phyloP scores from a whole-genome alignment of 2,329 filamentous ascomycete genomes.

The Calonectria naviculata region DNA sequence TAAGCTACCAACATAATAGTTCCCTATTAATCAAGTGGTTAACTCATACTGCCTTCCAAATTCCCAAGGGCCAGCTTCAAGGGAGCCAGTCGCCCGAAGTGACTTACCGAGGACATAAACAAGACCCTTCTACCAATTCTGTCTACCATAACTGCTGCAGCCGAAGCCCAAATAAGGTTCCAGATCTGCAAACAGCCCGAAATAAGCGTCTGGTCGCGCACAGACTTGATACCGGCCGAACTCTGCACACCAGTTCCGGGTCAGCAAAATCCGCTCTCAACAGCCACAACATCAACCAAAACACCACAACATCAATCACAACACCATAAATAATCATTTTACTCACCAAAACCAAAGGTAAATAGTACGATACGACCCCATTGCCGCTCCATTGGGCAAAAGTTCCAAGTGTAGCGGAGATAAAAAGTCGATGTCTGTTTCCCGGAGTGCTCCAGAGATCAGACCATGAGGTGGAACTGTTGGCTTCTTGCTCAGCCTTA shows the following conservation, averaged over 20 bases:
- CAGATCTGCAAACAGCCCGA: conserved; percentile 12
- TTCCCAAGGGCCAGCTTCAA: not conserved
- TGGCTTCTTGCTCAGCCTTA: conserved; percentile 42
- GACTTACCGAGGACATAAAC: conserved; percentile 12
- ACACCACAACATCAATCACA: no score
- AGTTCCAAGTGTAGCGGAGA: conserved; percentile 38
- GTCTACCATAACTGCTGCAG: conserved; percentile 7
- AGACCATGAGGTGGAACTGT: conserved; percentile 32
- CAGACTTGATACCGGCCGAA: conserved; percentile 46
- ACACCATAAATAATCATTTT: not conserved
- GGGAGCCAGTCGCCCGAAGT: not conserved
- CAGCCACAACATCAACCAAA: no score
- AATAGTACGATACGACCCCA: conserved; percentile 52
- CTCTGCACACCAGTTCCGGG: conserved; percentile 10
- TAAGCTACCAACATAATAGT: conserved; percentile 15
- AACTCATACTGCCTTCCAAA: not conserved
- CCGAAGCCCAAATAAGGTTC: conserved; percentile 14
- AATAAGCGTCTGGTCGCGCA: conserved; percentile 38
- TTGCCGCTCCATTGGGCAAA: conserved; percentile 42
- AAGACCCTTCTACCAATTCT: conserved; percentile 3
- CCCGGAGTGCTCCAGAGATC: conserved; percentile 37
- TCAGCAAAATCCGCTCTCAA: not conserved
- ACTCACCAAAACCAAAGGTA: conserved; percentile 46
- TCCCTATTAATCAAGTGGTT: not conserved
- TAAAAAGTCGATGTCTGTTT: conserved; percentile 42